Conservation (phyloP, 257 asterid genomes). For the Dorcoceras hygrometricum region DNA sequence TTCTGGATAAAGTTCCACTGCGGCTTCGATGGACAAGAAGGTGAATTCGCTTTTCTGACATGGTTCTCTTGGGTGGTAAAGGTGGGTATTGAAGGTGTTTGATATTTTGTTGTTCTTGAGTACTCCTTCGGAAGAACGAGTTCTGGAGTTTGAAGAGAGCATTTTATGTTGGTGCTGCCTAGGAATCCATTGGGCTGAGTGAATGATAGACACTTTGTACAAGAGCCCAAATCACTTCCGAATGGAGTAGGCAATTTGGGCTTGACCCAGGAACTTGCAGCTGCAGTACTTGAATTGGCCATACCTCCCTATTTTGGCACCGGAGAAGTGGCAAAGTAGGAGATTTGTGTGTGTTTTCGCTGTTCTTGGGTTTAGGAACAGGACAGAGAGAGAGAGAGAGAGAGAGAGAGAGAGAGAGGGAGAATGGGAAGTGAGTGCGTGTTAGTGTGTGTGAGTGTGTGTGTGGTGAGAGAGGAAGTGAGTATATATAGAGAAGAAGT, state of each 20-base stretch:
- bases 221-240: conserved; percentile 17
- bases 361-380: conserved; percentile 6
- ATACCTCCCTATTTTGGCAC: conserved; percentile 44
- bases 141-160: conserved; percentile 58
- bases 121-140: conserved; percentile 56
- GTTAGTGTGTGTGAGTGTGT: conserved; percentile 12
- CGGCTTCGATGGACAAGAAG: conserved; percentile 25
- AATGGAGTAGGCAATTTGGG: conserved; percentile 30
- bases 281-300: conserved; percentile 35
- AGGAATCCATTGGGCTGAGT: conserved; percentile 20
- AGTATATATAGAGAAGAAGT: conserved; percentile 45
- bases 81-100: conserved; percentile 27
- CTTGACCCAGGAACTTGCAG: conserved; percentile 42
- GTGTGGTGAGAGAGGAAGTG: conserved; percentile 28
- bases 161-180: conserved; percentile 23
- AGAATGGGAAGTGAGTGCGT: conserved; percentile 1
- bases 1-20: conserved; percentile 72
- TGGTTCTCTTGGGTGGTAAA: conserved; percentile 11
- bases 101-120: conserved; percentile 18
- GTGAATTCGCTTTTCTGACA: background rate
- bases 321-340: background rate
- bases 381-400: background rate
- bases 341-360: conserved; percentile 1
- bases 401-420: conserved; percentile 14
- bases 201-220: conserved; percentile 21